Base-by-base conservation (phyloP, 2,329 filamentous ascomycete genomes). In the Aspergillus fischeri region DNA sequence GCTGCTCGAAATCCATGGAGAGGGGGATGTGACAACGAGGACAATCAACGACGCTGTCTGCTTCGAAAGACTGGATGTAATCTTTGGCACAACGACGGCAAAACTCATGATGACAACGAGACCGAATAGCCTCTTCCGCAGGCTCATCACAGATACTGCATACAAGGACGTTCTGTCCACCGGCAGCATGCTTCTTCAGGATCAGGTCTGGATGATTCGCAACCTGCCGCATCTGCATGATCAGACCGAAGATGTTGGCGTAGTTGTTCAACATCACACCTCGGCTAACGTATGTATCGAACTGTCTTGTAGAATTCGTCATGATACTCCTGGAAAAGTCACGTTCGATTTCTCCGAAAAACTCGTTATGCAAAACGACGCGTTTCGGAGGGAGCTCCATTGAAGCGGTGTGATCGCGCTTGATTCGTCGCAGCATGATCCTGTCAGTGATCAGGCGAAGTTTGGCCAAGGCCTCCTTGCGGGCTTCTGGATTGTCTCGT, bases 191-290 rank as follows among this genome's bases (percentile, higher is more conserved):
- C 77, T 94, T 97, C 78, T 93, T 95, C 60, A 97, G 77, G 51
- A 99, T 89, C 38, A 99, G 77, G 75, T 99, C 94, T 0, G 94
- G 94, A 70, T 99, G 94, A 64, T 99, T 94, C 7, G 94, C 92
- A 27, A 97, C 91, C 77, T 99, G 94, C 55, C 94, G 89, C 93
- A 99, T 97, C 74, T 96, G 92, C 91, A 97, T 97, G 70, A 99
- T 97, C 55, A 99, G 83, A 70, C 92, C 93, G 68, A 99, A 99
- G 63, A 99, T 97, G 73, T 99, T 99, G 78, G 94, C 94, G 66
- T 97, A 97, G 71, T 97, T 96, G 80, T 97, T 92, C 60, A 99
- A 83, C 75, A 99, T 86, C 21, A 97, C 93, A 78, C 92, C 92
- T 62, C 92, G 90, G 20, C 91, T 89, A 41, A 97, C 94, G 64